Evolutionary conservation across 169 alveolate genomes (phyloP), one percentile per base, ranked within the genome.

Genomic region (Eimeria acervulina): DNA sequence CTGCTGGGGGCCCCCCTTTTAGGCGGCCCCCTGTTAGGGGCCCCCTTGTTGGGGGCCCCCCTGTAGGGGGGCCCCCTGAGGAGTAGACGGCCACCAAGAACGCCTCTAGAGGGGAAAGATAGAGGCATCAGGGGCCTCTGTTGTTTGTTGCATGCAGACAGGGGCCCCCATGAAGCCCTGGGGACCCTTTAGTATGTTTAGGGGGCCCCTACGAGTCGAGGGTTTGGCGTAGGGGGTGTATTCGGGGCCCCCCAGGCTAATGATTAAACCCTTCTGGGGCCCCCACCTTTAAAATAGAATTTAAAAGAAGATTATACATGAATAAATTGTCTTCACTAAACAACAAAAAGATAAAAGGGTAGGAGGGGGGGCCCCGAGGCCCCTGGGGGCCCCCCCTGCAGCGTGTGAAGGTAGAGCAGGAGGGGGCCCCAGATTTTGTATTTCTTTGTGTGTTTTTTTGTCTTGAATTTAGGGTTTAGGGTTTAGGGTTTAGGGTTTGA

Each of bases 311-410:
- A 8, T 10, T 63, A 17, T 17, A 4, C 8, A 63, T 8, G 5
- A 63, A 19, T 4, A 63, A 6, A n/a, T 5, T 3, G 15, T 19
- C 33, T 21, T 17, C 74, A 63, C 28, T 5, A 63, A 21, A 63
- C 74, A 8, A n/a, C 74, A 63, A 63, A 63, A 63, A 63, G 74
- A 63, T n/a, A 17, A 47, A 47, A 5, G 5, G 55, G 12, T 47
- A 7, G 55, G 12, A 8, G 5, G 74, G n/a, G 74, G 74, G 74
- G 47, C 83, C 83, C 83, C 47, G 47, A 28, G 6, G 47, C 15
- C 83, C 83, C 51, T 28, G 26, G 42, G 83, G 83, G 83, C 26
- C 47, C 83, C 83, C 83, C 83, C 83, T 5, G 47, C 47, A 38
- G 40, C 83, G 5, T 5, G 5, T 47, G 12, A 47, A 12, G 12